A percentile compares a stretch with the other conserved stretches of the same genome.
phyloP scores from a whole-genome alignment of 169 alveolate genomes.

The Fabrea salina region DNA sequence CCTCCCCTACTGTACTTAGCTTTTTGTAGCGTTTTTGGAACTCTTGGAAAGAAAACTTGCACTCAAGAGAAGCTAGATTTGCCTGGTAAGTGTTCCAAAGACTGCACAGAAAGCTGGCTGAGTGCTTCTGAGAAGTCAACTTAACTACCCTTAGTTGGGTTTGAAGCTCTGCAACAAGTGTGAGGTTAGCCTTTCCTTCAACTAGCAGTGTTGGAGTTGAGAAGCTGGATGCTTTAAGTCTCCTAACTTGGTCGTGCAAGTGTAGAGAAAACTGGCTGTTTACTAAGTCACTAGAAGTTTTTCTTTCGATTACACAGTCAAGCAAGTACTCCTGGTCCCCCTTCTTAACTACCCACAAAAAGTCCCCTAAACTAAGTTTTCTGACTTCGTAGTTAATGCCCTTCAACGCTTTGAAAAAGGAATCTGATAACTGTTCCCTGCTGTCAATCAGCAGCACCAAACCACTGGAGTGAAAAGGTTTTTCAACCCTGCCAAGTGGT shows the following conservation, averaged over 20 bases:
- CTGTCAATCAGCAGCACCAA: neutral
- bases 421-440: neutral
- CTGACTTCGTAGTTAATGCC: neutral
- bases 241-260: neutral
- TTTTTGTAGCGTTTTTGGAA: too few species aligned
- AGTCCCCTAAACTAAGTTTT: neutral
- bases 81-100: too few species aligned
- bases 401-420: neutral
- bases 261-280: slow-evolving; percentile 6
- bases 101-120: too few species aligned
- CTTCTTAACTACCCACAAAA: neutral
- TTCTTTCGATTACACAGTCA: neutral
- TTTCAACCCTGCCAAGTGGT: neutral
- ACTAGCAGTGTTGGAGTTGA: neutral
- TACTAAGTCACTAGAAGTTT: slow-evolving; percentile 11
- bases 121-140: too few species aligned
- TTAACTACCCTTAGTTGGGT: too few species aligned
- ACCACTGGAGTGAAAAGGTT: neutral
- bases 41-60: too few species aligned
- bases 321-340: neutral
- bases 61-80: too few species aligned
- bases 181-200: neutral
- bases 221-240: neutral
- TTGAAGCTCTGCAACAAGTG: neutral
- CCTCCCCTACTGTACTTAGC: too few species aligned